Base-by-base conservation (phyloP, 1,284 basidiomycete species). In the Leccinum subspadiceum region DNA sequence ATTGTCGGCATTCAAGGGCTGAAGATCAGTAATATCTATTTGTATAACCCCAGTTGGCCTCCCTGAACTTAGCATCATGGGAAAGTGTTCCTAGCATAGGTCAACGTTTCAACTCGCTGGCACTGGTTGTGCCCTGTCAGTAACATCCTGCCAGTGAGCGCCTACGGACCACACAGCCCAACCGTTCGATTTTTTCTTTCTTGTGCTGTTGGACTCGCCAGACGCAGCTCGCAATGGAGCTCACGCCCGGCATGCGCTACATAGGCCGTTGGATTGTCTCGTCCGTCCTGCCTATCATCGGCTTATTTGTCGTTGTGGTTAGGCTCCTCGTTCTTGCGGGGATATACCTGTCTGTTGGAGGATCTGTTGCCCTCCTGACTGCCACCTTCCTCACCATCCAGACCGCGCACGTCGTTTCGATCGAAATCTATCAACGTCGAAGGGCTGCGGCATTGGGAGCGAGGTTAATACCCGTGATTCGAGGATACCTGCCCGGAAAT, bases 401-500 rank as follows among this genome's bases (percentile, higher is more conserved):
- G 29, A 39, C 35, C 20, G 12, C 26, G 1, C 60, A 48, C 29
- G 41, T 70, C 6, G 9, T 59, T 33, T 54, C 37, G 24, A 44
- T 24, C 29, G 56, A 62, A 24, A 31, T 55, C 4, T 66, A 49
- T 17, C 70, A 72, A 3, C 53, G 26, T 31, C 61, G 59, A 13
- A 66, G 54, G 51, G 71, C 70, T 13, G 60, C 61, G 17, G 57
- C 60, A 2, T 46, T 41, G 8, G 67, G 68, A 1, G 71, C 71
- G 20, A 61, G 71, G 17, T 12, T 58, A 15, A 8, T 72, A 29
- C 70, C 70, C 37, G 60, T 44, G 12, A 53, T 64, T 50, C 62
- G 44, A 37, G 71, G 70, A 8, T 55, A 48, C 44, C 53, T 63
- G 26, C 72, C 66, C 1, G 70, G 70, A 52, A 75, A 70, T 60